phyloP scores from a whole-genome alignment of 2,329 filamentous ascomycete species.

The Epichloe elymi region DNA sequence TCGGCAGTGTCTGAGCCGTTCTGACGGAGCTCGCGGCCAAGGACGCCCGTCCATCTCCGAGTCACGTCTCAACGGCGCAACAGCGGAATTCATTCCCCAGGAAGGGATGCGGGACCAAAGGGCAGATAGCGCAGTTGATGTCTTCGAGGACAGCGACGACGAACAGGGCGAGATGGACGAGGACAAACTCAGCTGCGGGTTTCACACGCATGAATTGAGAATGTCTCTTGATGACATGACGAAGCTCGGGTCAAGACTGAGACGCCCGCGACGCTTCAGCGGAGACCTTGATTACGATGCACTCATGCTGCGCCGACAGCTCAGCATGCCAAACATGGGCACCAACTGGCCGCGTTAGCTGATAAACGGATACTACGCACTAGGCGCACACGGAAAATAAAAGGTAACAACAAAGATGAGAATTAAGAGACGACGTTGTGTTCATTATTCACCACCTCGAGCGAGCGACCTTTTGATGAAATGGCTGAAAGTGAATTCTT shows the following conservation, averaged over 20 bases:
- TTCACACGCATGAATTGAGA: neutral
- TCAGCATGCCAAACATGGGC: constrained; percentile 1
- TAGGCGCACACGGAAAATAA: too few relatives aligned
- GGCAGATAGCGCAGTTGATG: neutral
- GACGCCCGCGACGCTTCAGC: neutral
- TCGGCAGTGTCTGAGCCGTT: neutral
- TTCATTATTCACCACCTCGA: too few relatives aligned
- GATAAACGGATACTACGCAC: neutral
- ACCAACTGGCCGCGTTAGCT: neutral
- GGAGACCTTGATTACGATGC: neutral
- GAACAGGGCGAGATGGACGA: neutral
- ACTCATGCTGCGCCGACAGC: neutral
- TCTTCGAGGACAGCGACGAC: neutral
- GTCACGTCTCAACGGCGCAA: constrained; percentile 15
- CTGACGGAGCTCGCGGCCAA: neutral
- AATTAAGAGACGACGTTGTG: too few relatives aligned
- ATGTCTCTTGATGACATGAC: neutral
- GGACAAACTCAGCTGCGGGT: neutral
- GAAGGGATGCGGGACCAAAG: neutral
- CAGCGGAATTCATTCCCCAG: constrained; percentile 20
- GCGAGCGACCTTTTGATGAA: neutral
- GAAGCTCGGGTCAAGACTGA: neutral
- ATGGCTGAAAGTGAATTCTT: neutral
- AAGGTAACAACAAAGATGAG: too few relatives aligned
- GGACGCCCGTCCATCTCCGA: neutral